Evolutionary conservation across 164 flowering plant species (phyloP).

Genomic region (Stephania japonica): DNA sequence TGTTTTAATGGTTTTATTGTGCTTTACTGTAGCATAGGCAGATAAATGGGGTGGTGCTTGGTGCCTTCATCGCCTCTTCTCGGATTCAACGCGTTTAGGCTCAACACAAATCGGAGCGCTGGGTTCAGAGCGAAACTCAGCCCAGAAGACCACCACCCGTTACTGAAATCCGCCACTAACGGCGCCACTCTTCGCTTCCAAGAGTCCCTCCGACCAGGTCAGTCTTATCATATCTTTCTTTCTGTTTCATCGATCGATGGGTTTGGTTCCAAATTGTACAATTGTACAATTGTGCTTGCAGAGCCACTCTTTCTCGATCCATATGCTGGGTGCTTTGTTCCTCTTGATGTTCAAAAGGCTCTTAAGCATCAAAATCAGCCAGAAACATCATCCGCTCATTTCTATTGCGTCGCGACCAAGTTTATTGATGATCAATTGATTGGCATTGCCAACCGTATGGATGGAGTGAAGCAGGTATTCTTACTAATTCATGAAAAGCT

Average conservation of each 20-base stretch:
- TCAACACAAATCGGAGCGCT: slow-evolving; percentile 12
- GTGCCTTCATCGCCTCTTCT: slow-evolving; percentile 9
- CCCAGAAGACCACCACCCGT: slow-evolving; percentile 39
- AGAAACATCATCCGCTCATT: slow-evolving; percentile 20
- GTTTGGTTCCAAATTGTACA: background rate
- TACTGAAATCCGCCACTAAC: slow-evolving; percentile 40
- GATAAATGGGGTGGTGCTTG: slow-evolving; percentile 13
- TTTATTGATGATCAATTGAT: slow-evolving; percentile 79
- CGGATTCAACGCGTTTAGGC: slow-evolving; percentile 1
- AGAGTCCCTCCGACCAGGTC: slow-evolving; percentile 55
- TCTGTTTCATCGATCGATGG: too few species aligned
- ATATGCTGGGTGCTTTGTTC: slow-evolving; percentile 62
- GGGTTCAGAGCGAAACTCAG: slow-evolving; percentile 29
- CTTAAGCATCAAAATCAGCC: slow-evolving; percentile 12
- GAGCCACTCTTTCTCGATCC: slow-evolving; percentile 82
- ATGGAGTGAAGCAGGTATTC: slow-evolving; percentile 70
- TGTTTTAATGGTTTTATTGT: too few species aligned
- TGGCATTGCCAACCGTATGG: slow-evolving; percentile 28
- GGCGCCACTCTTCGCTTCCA: slow-evolving; percentile 66
- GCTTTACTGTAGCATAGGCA: background rate
- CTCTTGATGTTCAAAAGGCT: slow-evolving; percentile 22
- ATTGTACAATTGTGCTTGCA: slow-evolving; percentile 24
- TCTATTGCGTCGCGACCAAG: slow-evolving; percentile 75
- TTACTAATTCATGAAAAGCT: background rate
- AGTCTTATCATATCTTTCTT: background rate